These are phyloP conservation scores for Mycena haematopus DNA, from an alignment of 768 basidiomycete genomes.

Conservation along the genomic window DNA sequence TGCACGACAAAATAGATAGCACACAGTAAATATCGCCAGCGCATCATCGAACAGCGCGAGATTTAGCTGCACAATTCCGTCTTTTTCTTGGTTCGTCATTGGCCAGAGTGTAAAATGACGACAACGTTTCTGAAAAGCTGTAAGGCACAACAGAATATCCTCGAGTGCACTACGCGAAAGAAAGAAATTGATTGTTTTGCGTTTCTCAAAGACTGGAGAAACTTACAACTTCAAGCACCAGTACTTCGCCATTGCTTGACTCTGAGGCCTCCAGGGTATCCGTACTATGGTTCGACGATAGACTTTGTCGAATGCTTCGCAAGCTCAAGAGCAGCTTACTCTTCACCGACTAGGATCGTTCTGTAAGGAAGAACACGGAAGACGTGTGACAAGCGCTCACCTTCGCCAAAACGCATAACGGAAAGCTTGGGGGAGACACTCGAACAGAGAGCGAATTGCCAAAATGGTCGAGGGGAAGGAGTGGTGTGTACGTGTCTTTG, in stretches of 20 bases:
- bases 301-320: neutral
- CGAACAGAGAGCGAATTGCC: too few relatives aligned
- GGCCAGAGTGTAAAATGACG: neutral
- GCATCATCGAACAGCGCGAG: too few relatives aligned
- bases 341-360: neutral
- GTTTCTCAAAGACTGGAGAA: neutral
- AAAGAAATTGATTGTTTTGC: too few relatives aligned
- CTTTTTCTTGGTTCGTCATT: too few relatives aligned
- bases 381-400: neutral
- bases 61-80: too few relatives aligned
- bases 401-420: constrained; percentile 7
- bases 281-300: neutral
- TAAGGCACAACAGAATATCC: neutral
- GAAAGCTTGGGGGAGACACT: too few relatives aligned
- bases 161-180: neutral
- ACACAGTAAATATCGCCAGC: too few relatives aligned
- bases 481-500: too few relatives aligned
- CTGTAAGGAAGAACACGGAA: too few relatives aligned
- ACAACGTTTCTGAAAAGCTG: neutral
- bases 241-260: neutral
- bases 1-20: neutral
- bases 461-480: too few relatives aligned
- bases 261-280: neutral
- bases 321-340: constrained; percentile 6
- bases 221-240: neutral